Evolutionary conservation across 176 grass and related monocot species (phyloP).

Genomic region (Carex kokanica): DNA sequence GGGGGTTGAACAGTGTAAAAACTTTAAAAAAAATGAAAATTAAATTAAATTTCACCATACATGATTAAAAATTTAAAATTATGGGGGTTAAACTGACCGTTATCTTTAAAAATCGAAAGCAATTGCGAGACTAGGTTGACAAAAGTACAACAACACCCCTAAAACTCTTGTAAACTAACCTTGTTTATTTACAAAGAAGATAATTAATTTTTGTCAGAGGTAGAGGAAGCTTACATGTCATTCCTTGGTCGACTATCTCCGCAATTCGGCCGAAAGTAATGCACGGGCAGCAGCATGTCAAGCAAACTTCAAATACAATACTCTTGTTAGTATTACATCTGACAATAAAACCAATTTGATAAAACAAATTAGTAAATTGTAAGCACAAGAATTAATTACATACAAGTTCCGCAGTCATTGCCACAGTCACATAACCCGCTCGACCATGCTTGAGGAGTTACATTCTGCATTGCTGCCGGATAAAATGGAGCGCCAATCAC

Average conservation of each 20-base stretch:
- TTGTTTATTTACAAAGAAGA: neutral
- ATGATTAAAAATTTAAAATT: too few relatives aligned
- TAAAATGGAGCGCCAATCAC: neutral
- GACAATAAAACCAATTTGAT: neutral
- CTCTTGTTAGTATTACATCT: neutral
- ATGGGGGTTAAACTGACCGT: too few relatives aligned
- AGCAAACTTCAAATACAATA: conserved; percentile 39
- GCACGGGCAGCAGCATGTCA: conserved; percentile 59
- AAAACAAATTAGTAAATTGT: conserved; percentile 2
- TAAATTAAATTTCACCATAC: too few relatives aligned
- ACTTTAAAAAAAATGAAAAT: too few relatives aligned
- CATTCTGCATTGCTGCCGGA: neutral
- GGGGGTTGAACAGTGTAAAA: too few relatives aligned
- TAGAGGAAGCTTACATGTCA: conserved; percentile 27
- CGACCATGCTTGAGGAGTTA: conserved; percentile 37
- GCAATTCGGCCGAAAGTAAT: conserved; percentile 58
- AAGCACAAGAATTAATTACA: conserved; percentile 42
- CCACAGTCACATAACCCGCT: conserved; percentile 51
- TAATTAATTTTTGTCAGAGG: neutral
- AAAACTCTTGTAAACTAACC: neutral
- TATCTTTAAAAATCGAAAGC: too few relatives aligned
- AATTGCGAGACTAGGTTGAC: too few relatives aligned
- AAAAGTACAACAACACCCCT: neutral
- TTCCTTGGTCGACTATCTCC: conserved; percentile 39
- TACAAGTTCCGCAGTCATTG: conserved; percentile 52